Evolutionary conservation across 306 rosid species (phyloP), one percentile per base, ranked within the genome.

Genomic region (Cyclanthera cordifolia): DNA sequence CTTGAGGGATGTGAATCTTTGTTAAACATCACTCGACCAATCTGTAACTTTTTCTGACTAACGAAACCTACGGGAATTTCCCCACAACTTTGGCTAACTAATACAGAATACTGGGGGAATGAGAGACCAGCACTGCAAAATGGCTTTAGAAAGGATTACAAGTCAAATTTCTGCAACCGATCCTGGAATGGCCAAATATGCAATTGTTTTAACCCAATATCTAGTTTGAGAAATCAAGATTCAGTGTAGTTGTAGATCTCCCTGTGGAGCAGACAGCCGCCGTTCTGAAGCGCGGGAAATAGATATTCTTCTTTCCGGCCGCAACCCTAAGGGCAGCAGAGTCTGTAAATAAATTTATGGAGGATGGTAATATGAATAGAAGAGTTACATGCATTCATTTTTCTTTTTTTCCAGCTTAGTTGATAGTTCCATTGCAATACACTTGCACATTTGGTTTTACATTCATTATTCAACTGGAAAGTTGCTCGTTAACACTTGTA

Each of bases 121-220:
- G 56, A 88, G 37, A 32, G 87, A 46, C 71, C 74, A 49, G 41
- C 41, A 43, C 25, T 66, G 77, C 88, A 53, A 53, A 23, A 53
- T 53, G n/a, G 32, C 32, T 53, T 53, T 64, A 60, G 66, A 19
- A 79, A 77, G 75, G 55, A 75, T 75, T 69, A 43, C 80, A 4
- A 47, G 59, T 3, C 8, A 24, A 46, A 46, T 43, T 46, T 66
- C 54, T 66, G 39, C 71, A 46, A 46, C 24, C 19, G 55, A 53
- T 63, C 80, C 74, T 80, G 76, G 77, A 85, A 82, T 75, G 69
- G 83, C 85, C 89, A 84, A 69, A 54, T 87, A 17, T 87, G 88
- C 73, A 67, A 83, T 25, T 79, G 86, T n/a, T 83, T 80, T 5
- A 92, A 87, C 76, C 78, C 86, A 52, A 49, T 60, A 37, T 75